phyloP scores from a whole-genome alignment of 768 basidiomycete species.

The Boletellus sp. region DNA sequence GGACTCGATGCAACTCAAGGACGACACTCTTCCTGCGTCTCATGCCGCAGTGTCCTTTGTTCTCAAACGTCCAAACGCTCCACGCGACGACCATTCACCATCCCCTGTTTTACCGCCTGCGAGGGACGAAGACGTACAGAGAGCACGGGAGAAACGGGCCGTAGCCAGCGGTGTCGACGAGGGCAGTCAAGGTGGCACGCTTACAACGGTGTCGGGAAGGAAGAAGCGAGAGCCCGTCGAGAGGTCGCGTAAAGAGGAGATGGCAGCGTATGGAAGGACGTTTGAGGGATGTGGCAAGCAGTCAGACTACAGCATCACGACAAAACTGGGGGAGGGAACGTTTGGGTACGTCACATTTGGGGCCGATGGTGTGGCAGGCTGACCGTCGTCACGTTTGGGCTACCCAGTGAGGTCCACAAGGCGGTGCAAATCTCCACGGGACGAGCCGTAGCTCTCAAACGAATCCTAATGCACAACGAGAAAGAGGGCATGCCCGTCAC shows the following conservation, averaged over 20 bases:
- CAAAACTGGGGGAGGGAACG: constrained; percentile 93
- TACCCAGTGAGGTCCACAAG: constrained; percentile 82
- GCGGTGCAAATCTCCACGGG: constrained; percentile 64
- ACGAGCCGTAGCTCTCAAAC: constrained; percentile 78
- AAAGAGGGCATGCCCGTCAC: constrained; percentile 97
- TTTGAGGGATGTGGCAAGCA: constrained; percentile 72
- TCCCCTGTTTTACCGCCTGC: constrained; percentile 35
- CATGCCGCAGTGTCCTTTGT: constrained; percentile 41
- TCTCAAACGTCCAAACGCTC: constrained; percentile 46
- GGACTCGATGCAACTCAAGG: constrained; percentile 15
- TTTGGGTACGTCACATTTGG: constrained; percentile 70
- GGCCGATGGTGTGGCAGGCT: constrained; percentile 3
- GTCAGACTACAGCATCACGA: constrained; percentile 73
- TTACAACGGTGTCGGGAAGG: constrained; percentile 3
- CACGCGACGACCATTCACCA: constrained; percentile 45
- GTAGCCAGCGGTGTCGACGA: constrained; percentile 6
- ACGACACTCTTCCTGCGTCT: constrained; percentile 31
- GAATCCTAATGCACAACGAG: constrained; percentile 95
- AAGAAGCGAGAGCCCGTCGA: constrained; percentile 43
- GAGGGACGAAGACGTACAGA: constrained; percentile 23
- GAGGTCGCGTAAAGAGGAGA: constrained; percentile 61
- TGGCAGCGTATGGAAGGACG: constrained; percentile 58
- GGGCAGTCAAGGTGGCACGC: constrained; percentile 2
- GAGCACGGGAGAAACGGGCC: constrained; percentile 26
- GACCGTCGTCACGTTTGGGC: constrained; percentile 1